Percentiles rank a stretch among this genome's conserved stretches.
These are phyloP conservation scores for Auricularia heimuer DNA, from an alignment of 768 basidiomycete species.

Conservation along the genomic window DNA sequence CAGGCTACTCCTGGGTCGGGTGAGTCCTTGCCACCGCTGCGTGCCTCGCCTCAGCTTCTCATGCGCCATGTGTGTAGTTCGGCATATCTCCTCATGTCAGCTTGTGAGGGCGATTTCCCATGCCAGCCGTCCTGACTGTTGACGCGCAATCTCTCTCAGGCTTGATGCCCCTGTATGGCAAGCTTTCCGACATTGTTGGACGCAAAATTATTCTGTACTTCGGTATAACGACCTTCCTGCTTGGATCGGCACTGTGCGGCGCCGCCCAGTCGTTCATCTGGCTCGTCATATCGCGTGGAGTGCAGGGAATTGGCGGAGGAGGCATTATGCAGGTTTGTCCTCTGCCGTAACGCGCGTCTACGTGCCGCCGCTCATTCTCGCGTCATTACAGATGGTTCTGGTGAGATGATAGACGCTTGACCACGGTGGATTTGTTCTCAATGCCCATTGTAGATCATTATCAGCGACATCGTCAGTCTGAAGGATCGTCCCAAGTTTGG, in stretches of 20 bases:
- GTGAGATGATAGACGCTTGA: too few species aligned
- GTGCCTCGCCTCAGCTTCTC: conserved; percentile 3
- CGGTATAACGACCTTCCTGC: conserved; percentile 59
- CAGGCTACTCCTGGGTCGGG: conserved; percentile 63
- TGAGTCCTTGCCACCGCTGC: conserved; percentile 28
- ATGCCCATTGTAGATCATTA: conserved; percentile 37
- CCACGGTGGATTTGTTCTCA: background rate
- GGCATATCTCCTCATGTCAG: conserved; percentile 49
- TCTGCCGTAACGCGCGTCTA: background rate
- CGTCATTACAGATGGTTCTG: too few species aligned
- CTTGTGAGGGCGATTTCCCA: background rate
- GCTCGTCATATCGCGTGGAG: conserved; percentile 65
- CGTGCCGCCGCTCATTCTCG: background rate
- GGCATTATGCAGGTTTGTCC: conserved; percentile 49
- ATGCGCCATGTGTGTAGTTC: conserved; percentile 24
- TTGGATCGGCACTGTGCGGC: conserved; percentile 74
- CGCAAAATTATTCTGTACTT: conserved; percentile 47
- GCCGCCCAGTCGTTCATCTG: conserved; percentile 70
- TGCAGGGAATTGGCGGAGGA: conserved; percentile 79
- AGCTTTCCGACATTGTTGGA: conserved; percentile 55
- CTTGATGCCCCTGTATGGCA: conserved; percentile 67
- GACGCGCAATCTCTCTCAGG: conserved; percentile 38
- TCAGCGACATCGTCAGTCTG: conserved; percentile 75
- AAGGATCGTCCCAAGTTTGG: conserved; percentile 73
- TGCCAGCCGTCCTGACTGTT: background rate